Percentiles rank a stretch among this genome's conserved stretches.
Conservation (phyloP, 306 rosid species). For the Neltuma alba region DNA sequence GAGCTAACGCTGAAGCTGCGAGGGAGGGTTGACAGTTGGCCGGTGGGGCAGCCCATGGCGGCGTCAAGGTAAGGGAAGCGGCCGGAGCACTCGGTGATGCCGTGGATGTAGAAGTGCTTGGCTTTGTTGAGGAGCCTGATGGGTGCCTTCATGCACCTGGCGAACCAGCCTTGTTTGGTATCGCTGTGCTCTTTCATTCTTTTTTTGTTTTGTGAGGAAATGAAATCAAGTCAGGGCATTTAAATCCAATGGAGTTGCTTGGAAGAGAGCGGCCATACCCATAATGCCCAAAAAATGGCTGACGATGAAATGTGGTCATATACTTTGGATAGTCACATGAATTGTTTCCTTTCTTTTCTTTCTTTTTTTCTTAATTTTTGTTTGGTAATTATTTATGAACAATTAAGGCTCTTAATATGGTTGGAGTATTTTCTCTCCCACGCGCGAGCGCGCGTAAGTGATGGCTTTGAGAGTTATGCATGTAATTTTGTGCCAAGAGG, state of each 20-base stretch:
- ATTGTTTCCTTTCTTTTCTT: not conserved
- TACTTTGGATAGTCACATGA: not conserved
- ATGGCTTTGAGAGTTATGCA: not conserved
- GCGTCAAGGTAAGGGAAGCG: slow-evolving; percentile 35
- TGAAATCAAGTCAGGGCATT: not conserved
- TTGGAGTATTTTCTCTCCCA: not conserved
- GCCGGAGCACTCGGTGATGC: slow-evolving; percentile 47
- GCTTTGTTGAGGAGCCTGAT: slow-evolving; percentile 39
- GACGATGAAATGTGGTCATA: not conserved
- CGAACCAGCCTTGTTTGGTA: slow-evolving; percentile 4
- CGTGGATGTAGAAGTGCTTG: slow-evolving; percentile 46
- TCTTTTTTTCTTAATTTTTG: too few species aligned
- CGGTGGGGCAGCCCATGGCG: slow-evolving; percentile 42
- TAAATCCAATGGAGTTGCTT: not conserved
- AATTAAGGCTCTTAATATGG: not conserved
- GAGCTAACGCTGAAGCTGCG: slow-evolving; percentile 50
- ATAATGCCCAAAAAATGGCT: not conserved
- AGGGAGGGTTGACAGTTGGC: slow-evolving; percentile 43
- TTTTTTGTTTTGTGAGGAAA: not conserved
- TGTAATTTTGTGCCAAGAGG: not conserved
- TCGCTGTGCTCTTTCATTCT: slow-evolving; percentile 18
- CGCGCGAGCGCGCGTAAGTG: not conserved
- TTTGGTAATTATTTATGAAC: not conserved
- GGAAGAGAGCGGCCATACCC: not conserved
- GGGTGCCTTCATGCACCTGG: slow-evolving; percentile 36